Percentiles rank a stretch among this genome's conserved stretches.
phyloP scores from a whole-genome alignment of 1,284 basidiomycete species.

The Dichomitus squalens region DNA sequence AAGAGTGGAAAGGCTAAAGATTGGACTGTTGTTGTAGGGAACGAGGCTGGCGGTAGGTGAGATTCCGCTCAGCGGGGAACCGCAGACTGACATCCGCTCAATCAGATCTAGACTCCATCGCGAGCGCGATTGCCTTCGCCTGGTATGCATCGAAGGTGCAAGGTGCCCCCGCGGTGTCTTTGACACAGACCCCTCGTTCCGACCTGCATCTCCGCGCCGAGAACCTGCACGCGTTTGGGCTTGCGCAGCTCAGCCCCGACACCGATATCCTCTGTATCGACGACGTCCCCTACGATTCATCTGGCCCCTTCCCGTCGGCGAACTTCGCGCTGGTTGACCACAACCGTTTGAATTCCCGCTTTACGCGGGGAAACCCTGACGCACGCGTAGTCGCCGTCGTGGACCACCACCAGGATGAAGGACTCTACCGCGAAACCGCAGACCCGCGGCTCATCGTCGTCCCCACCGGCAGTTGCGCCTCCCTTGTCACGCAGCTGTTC shows the following conservation, averaged over 20 bases:
- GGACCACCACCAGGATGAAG: constrained; percentile 95
- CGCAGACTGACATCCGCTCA: neutral
- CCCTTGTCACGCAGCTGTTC: constrained; percentile 69
- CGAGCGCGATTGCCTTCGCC: constrained; percentile 81
- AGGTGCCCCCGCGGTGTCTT: constrained; percentile 61
- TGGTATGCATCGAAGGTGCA: constrained; percentile 63
- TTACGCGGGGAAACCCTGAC: constrained; percentile 43
- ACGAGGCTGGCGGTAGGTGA: constrained; percentile 85
- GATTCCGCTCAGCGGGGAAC: neutral
- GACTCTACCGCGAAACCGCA: constrained; percentile 62
- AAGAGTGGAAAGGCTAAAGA: constrained; percentile 44
- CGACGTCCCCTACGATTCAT: constrained; percentile 48
- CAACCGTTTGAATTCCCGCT: constrained; percentile 68
- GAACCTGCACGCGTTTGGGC: constrained; percentile 75
- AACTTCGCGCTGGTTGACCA: constrained; percentile 89
- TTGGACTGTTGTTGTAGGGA: constrained; percentile 89
- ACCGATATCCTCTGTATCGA: constrained; percentile 55
- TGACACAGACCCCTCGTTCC: constrained; percentile 70
- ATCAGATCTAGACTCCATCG: constrained; percentile 86
- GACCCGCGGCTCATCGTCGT: constrained; percentile 64
- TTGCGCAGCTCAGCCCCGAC: constrained; percentile 52
- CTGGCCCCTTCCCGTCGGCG: constrained; percentile 52
- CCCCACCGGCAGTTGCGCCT: constrained; percentile 79
- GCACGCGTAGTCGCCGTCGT: constrained; percentile 74
- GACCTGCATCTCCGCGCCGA: constrained; percentile 86